Percentiles rank a stretch among this genome's conserved stretches.
Conservation (phyloP, 2,329 filamentous ascomycete genomes). For the Trichophaea hybrida region DNA sequence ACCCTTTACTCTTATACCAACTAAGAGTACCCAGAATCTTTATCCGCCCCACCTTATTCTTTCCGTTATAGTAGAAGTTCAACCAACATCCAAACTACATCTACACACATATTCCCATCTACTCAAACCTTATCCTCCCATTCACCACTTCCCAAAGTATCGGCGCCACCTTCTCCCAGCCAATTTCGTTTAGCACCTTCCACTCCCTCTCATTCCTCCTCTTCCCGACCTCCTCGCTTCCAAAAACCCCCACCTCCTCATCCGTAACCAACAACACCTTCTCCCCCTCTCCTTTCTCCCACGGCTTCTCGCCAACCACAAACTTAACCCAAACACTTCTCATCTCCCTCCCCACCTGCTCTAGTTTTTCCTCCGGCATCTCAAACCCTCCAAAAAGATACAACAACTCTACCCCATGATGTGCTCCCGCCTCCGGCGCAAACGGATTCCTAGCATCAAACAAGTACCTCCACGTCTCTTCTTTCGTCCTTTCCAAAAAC, state of each 20-base stretch:
- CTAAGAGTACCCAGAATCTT: too few species aligned
- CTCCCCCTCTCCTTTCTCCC: constrained; percentile 29
- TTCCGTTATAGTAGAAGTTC: too few species aligned
- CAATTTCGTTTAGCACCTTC: constrained; percentile 28
- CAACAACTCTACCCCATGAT: constrained; percentile 37
- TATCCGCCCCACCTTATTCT: too few species aligned
- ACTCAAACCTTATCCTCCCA: constrained; percentile 33
- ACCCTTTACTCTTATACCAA: too few species aligned
- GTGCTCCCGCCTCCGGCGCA: constrained; percentile 35
- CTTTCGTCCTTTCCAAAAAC: neutral
- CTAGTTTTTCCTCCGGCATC: constrained; percentile 30
- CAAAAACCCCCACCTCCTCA: constrained; percentile 28
- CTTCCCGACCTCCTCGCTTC: constrained; percentile 29
- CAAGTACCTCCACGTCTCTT: constrained; percentile 33
- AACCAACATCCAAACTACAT: too few species aligned
- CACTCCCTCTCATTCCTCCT: constrained; percentile 30
- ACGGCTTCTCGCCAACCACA: constrained; percentile 31
- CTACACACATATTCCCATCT: too few species aligned
- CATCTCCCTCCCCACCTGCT: constrained; percentile 30
- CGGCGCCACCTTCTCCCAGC: constrained; percentile 28
- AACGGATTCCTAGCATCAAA: constrained; percentile 37
- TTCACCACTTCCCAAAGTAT: constrained; percentile 30
- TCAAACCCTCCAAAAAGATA: constrained; percentile 35
- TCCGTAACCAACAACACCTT: constrained; percentile 33
- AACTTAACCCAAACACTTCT: constrained; percentile 34